Conservation (phyloP, 768 basidiomycete species). For the Kwoniella dejecticola region DNA sequence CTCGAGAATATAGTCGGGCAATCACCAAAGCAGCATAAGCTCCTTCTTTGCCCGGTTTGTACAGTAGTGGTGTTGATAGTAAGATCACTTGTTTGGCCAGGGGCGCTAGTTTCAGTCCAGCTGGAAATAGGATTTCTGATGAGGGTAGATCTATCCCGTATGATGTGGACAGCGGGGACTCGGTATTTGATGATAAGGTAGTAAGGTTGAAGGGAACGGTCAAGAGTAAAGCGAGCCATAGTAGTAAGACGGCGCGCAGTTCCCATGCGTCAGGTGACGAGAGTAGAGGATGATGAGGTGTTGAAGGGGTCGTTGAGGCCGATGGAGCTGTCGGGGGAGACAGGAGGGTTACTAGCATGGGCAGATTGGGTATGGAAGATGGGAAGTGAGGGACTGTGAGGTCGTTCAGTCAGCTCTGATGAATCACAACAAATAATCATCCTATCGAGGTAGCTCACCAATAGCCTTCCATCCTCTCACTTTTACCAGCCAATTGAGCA, state of each 20-base stretch:
- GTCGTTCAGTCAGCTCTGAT: no score
- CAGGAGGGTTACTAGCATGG: constrained; percentile 71
- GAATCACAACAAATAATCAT: no score
- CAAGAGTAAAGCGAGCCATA: constrained; percentile 93
- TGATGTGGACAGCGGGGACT: constrained; percentile 36
- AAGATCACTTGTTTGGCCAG: constrained; percentile 60
- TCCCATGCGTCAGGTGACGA: constrained; percentile 65
- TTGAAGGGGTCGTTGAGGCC: constrained; percentile 59
- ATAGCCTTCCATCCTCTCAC: constrained; percentile 88
- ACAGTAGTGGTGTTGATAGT: constrained; percentile 38
- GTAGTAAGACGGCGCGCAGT: constrained; percentile 75
- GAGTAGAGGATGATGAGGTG: constrained; percentile 45
- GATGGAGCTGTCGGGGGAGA: constrained; percentile 48
- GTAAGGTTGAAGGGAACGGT: constrained; percentile 90
- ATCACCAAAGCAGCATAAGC: constrained; percentile 80
- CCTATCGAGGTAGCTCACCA: constrained; percentile 67
- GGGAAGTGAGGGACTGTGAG: constrained; percentile 85
- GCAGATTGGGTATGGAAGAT: constrained; percentile 81
- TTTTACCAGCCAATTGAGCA: constrained; percentile 77
- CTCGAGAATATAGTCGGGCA: constrained; percentile 79
- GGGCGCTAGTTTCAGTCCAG: constrained; percentile 62
- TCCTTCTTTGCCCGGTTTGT: constrained; percentile 69
- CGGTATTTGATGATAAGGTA: constrained; percentile 67
- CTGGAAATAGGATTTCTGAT: constrained; percentile 51
- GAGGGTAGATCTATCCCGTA: constrained; percentile 30